Base-by-base conservation (phyloP, 2,329 filamentous ascomycete species). In the Epichloe typhina region DNA sequence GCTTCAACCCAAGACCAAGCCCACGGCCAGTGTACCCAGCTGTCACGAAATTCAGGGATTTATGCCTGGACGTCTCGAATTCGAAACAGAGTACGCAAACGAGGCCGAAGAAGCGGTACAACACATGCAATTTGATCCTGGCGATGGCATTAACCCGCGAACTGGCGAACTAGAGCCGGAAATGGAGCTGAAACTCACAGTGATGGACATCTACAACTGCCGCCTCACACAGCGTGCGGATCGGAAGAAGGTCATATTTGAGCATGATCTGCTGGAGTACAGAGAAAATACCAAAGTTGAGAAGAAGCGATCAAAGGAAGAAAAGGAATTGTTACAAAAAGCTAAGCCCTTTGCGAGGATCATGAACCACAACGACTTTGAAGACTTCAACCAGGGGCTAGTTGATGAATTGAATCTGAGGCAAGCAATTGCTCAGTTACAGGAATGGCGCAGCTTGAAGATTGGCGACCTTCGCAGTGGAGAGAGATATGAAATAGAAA, bases 11-110 rank as follows among this genome's bases (percentile, higher is more conserved):
- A 95, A 96, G 68, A 90, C 91, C 59, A 97, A 97, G 63, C 93
- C 93, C 0, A 97, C 91, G 0, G 90, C 90, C 8, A 95, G 87
- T 71, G 89, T 96, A 3, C 93, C 93, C 0, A 85, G 89, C 36
- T 98, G 93, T 66, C 93, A 98, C 71, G 93, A 98, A 68, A 93
- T 98, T 38, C 89, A 96, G 67, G 93, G 93, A 3, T 98, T 95
- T 66, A 98, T 98, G 93, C 93, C 93, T 3, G 93, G 93, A 43
- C 88, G 93, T 40, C 69, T 98, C 56, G 93, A 98, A 62, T 98
- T 98, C 56, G 93, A 98, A 73, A 96, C 88, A 0, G 93, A 98
- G 61, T 93, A 95, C 64, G 87, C 91, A 62, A 98, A 98, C 61
- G 93, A 98, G 61, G 93, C 93, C 1, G 93, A 98, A 70, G 94